phyloP scores from a whole-genome alignment of 2,329 filamentous ascomycete genomes.

The Dactylellina haptotyla region DNA sequence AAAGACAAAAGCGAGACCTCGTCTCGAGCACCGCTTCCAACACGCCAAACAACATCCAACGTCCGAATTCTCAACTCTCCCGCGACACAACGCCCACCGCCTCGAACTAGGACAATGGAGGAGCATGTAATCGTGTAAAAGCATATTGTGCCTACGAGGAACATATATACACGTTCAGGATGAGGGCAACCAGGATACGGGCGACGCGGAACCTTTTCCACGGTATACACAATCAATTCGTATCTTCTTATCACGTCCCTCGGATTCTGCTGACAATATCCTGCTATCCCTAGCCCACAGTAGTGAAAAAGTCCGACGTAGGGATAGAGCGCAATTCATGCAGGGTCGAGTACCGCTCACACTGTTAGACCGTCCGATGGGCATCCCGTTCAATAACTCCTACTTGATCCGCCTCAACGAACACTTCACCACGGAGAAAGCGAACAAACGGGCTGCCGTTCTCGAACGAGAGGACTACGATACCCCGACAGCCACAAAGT shows the following conservation, averaged over 20 bases:
- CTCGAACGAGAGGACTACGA: conserved; percentile 25
- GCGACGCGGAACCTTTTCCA: conserved; percentile 8
- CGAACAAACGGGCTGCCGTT: neutral
- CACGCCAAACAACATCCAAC: neutral
- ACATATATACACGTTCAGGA: too few species aligned
- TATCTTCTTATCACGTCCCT: neutral
- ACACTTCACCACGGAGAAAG: neutral
- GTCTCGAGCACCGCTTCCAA: conserved; percentile 37
- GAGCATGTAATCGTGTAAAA: too few species aligned
- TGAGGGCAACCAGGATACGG: neutral
- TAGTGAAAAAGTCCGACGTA: neutral
- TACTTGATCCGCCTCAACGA: conserved; percentile 11
- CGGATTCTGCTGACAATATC: neutral
- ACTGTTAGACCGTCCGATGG: conserved; percentile 11
- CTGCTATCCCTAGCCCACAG: neutral
- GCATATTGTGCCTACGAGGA: too few species aligned
- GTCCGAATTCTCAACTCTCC: neutral
- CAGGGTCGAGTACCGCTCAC: neutral
- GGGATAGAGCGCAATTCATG: neutral
- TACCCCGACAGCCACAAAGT: neutral
- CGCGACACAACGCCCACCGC: neutral
- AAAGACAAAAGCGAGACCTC: conserved; percentile 27
- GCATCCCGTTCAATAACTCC: conserved; percentile 17
- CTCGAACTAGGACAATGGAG: neutral
- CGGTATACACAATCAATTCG: too few species aligned